These are phyloP conservation scores for Salicornia ramosissima DNA, from an alignment of 148 eudicot genomes.

Conservation along the genomic window DNA sequence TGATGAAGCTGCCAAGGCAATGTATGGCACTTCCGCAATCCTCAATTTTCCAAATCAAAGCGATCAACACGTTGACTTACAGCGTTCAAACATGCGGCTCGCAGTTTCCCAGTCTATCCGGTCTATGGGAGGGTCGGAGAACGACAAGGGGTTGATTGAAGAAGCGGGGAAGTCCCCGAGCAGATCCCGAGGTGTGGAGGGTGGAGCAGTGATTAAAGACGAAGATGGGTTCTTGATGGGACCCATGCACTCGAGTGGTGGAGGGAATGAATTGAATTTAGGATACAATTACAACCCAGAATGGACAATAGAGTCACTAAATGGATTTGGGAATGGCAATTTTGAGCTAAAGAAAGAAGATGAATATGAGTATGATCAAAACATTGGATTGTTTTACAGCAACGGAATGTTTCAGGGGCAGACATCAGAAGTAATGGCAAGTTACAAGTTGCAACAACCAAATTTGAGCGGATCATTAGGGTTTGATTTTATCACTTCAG, in stretches of 20 bases:
- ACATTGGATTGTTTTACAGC: constrained; percentile 16
- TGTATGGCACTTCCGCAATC: constrained; percentile 45
- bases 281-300: constrained; percentile 32
- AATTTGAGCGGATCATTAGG: constrained; percentile 6
- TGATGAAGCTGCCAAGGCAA: constrained; percentile 46
- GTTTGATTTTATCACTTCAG: constrained; percentile 18
- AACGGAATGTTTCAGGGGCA: constrained; percentile 13
- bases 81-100: not conserved
- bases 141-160: constrained; percentile 4
- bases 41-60: constrained; percentile 36
- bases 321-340: constrained; percentile 15
- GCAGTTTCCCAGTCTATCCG: constrained; percentile 17
- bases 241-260: constrained; percentile 7
- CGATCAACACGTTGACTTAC: not conserved
- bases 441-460: constrained; percentile 16
- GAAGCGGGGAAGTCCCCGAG: constrained; percentile 13
- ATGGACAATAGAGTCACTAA: constrained; percentile 26
- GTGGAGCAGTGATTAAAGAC: not conserved
- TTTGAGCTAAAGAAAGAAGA: constrained; percentile 23
- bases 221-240: constrained; percentile 3
- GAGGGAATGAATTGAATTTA: constrained; percentile 14
- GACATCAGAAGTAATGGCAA: constrained; percentile 8
- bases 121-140: constrained; percentile 19
- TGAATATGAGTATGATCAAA: constrained; percentile 15
- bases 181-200: not conserved